Percentiles rank a stretch among this genome's conserved stretches.
Evolutionary conservation across 73 alveolate species (phyloP).

Genomic region (Tetrahymena borealis): DNA sequence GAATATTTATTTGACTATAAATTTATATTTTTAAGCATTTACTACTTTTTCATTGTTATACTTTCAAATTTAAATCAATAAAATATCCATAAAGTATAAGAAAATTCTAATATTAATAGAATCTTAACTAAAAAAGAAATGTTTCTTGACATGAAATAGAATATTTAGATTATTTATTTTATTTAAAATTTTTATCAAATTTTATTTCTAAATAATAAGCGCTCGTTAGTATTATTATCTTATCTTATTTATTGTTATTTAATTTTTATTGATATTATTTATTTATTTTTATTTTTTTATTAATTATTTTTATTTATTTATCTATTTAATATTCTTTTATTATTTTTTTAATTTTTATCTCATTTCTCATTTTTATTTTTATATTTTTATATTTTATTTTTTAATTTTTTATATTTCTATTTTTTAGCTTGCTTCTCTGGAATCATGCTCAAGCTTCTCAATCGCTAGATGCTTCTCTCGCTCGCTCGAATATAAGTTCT

Average conservation of each 20-base stretch:
- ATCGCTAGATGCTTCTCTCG: slow-evolving; percentile 2
- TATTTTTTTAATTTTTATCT: background rate
- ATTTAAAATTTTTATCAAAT: too few species aligned
- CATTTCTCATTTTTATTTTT: background rate
- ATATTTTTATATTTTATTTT: background rate
- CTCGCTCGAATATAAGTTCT: background rate
- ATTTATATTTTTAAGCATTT: too few species aligned
- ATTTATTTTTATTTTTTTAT: background rate
- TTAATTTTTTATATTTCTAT: background rate
- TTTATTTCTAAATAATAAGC: too few species aligned
- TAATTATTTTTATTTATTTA: background rate
- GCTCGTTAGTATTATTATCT: background rate
- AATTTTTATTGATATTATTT: background rate
- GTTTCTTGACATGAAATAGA: too few species aligned
- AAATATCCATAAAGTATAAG: too few species aligned
- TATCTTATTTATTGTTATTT: background rate
- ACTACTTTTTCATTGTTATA: too few species aligned
- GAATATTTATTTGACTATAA: too few species aligned
- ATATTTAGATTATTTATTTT: too few species aligned
- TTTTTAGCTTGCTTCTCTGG: background rate
- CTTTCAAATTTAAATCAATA: too few species aligned
- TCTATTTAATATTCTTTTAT: background rate
- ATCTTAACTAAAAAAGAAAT: too few species aligned
- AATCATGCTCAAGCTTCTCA: slow-evolving; percentile 1
- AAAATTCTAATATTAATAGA: too few species aligned